These are phyloP conservation scores for Beauveria sp. DNA, from an alignment of 2,329 filamentous ascomycete species.

Conservation along the genomic window DNA sequence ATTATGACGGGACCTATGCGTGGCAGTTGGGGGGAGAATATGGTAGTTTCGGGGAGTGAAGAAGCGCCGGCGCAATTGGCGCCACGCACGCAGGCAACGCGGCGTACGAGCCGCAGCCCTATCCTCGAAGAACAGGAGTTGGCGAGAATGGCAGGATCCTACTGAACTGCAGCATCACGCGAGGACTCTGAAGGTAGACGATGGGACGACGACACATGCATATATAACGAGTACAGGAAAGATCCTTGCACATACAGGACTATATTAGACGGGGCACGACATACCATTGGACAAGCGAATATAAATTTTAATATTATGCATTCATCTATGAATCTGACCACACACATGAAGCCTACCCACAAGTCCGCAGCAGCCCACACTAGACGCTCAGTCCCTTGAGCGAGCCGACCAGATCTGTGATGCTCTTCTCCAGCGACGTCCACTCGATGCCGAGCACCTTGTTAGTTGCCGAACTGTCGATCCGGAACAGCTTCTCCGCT, in stretches of 20 bases:
- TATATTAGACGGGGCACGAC: neutral
- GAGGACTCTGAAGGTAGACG: neutral
- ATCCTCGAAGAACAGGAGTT: slow-evolving; percentile 17
- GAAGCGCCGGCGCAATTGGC: slow-evolving; percentile 16
- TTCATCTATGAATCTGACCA: neutral
- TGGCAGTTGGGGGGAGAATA: slow-evolving; percentile 21
- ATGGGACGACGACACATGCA: neutral
- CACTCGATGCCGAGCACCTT: slow-evolving; percentile 56
- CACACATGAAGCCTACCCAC: too few relatives aligned
- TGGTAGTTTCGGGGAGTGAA: slow-evolving; percentile 15
- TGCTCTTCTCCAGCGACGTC: slow-evolving; percentile 51
- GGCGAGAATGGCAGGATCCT: slow-evolving; percentile 21
- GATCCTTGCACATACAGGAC: neutral
- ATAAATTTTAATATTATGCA: neutral
- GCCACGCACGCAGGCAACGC: neutral
- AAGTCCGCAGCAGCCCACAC: neutral
- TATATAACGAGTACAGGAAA: neutral
- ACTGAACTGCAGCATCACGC: slow-evolving; percentile 12
- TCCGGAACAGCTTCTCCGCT: slow-evolving; percentile 38
- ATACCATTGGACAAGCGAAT: neutral
- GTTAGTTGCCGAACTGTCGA: slow-evolving; percentile 51
- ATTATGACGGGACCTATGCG: slow-evolving; percentile 10
- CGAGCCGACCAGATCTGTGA: slow-evolving; percentile 57
- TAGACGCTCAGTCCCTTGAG: slow-evolving; percentile 40
- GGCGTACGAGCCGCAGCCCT: slow-evolving; percentile 15